Base-by-base conservation (phyloP, 2,329 filamentous ascomycete genomes). In the Hypoxylon sp. region DNA sequence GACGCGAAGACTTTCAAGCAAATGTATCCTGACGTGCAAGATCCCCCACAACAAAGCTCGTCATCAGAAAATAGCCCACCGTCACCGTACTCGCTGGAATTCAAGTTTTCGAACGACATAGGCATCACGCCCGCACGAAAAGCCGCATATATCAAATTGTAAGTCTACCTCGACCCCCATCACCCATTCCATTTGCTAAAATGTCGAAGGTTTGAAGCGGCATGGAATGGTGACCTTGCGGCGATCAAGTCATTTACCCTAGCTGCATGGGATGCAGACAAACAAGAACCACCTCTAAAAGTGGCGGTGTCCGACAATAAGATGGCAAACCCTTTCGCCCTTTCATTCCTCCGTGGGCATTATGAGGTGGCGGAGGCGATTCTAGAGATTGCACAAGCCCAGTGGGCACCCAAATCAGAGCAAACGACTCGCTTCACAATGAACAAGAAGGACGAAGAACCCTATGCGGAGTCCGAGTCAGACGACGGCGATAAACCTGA, bases 271-370 rank as follows among this genome's bases (percentile, higher is more conserved):
- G 84, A 86, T 11, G 75, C 82, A 3, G 80, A 85, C 5, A 79
- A 84, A 4, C 79, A 85, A 3, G 83, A 89, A 57, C 79, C 84
- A 0, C 91, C 92, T 0, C 82, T 96, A 46, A 85, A 89, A 69
- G 86, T 93, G 60, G 86, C 90, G 0, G 85, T 90, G 0, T 72
- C 68, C 1, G 91, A 93, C 73, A 65, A 73, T 0, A 72, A 77
- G 2, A 67, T 1, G 84, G 89, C 65, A 87, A 78, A 11, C 89
- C 91, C 0, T 93, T 95, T 74, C 88, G n/a, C 87, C 0, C 80
- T 96, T 54, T 90, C 92, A 0, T 86, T 92, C 51, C 76, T 91
- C 3, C 86, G 86, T 27, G 90, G 91, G 0, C 90, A 95, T 72
- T 78, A 85, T 48, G 84, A 88, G 0, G 80, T 90, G 11, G 92